Base-by-base conservation (phyloP, 2,329 filamentous ascomycete species). In the Mycosphaerella sp. region DNA sequence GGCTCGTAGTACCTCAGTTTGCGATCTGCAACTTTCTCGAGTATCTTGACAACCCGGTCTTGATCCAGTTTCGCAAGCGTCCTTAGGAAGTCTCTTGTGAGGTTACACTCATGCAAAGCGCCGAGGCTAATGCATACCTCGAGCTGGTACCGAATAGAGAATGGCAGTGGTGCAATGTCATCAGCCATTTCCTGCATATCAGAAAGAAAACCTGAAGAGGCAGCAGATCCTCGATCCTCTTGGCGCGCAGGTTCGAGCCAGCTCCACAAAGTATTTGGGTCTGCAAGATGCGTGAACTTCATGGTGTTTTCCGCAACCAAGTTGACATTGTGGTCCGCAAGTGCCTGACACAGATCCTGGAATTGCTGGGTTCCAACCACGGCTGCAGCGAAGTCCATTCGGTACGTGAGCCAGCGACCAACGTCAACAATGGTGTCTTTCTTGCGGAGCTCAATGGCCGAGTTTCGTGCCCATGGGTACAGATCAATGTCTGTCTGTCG, bases 41-140 rank as follows among this genome's bases (percentile, higher is more conserved):
- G 78, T 8, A 90, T 73, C 50, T 79, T 78, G 27, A 75, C 78
- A 0, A 87, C 88, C 37, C 58, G 59, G 0, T 36, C 42, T 3
- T 70, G 64, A 1, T 77, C 73, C 14, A 86, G 70, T 0, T 71
- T 62, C 2, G 71, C 66, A 3, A 97, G 75, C 14, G 32, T 76
- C 25, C 75, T 65, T 2, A 95, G 70, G 58, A 97, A 97, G 2
- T 80, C 75, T 1, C 69, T 66, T 1, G 74, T 77, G 40, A 97
- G 78, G 41, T 79, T 86, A 64, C 88, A 80, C 66, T 96, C 91
- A 47, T 84, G 85, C 10, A 98, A 71, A 18, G 82, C 75, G 0
- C 84, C 82, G 25, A 85, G 80, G 0, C 90, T 95, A n/a, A 97
- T 77, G 65, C 91, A 97, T 0, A 89, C 90, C 67, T 98, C 91